Percentiles rank a stretch among this genome's conserved stretches.
Conservation (phyloP, 495 filamentous ascomycete species). For the Bathelium albidoporum region DNA sequence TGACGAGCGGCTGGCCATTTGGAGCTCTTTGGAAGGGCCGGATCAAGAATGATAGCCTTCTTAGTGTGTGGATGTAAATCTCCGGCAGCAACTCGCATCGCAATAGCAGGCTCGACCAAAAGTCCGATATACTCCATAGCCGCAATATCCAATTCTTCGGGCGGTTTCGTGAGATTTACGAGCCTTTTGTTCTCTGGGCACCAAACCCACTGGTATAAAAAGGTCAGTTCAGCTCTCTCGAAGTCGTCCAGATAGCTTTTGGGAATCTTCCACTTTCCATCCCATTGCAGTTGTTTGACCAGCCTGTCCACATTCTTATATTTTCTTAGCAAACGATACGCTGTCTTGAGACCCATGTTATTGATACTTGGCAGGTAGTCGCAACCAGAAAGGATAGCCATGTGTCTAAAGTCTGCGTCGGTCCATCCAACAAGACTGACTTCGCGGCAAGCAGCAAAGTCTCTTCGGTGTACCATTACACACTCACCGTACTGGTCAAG, state of each 20-base stretch:
- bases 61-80: conserved; percentile 89
- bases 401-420: conserved; percentile 78
- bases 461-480: conserved; percentile 75
- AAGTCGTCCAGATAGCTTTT: conserved; percentile 67
- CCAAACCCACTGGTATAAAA: conserved; percentile 88
- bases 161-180: conserved; percentile 59
- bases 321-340: conserved; percentile 79
- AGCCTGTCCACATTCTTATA: conserved; percentile 76
- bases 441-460: conserved; percentile 81
- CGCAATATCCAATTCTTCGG: conserved; percentile 47
- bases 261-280: conserved; percentile 73
- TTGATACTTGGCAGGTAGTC: conserved; percentile 82
- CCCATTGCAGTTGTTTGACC: conserved; percentile 73
- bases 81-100: conserved; percentile 66
- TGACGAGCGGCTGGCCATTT: conserved; percentile 34
- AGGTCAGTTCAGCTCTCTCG: conserved; percentile 77
- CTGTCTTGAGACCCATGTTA: conserved; percentile 85
- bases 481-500: conserved; percentile 88
- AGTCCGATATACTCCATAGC: conserved; percentile 69
- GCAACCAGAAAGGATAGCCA: conserved; percentile 97
- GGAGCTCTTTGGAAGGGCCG: conserved; percentile 10
- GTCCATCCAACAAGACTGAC: conserved; percentile 86
- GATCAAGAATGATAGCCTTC: conserved; percentile 44
- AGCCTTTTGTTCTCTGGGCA: conserved; percentile 62
- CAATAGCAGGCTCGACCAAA: conserved; percentile 56